Evolutionary conservation across 2,329 filamentous ascomycete species (phyloP).

Genomic region (Microcyclosporella mali): DNA sequence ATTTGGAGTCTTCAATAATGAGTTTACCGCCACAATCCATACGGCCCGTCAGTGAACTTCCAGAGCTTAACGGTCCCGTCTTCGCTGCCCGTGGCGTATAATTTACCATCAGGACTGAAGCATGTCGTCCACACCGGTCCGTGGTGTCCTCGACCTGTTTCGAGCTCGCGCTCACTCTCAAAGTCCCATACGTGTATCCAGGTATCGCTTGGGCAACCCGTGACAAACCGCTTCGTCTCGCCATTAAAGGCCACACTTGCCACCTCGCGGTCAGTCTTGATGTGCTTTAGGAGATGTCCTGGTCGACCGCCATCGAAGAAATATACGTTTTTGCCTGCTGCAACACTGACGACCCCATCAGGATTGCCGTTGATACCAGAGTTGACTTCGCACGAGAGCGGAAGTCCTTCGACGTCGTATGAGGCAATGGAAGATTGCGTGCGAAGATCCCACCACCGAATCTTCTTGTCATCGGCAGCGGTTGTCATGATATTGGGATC

Average conservation of each 20-base stretch:
- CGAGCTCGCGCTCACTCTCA: constrained; percentile 75
- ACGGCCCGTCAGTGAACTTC: constrained; percentile 60
- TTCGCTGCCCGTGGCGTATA: constrained; percentile 94
- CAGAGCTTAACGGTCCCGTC: constrained; percentile 95
- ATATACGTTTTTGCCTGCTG: constrained; percentile 89
- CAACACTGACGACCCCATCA: constrained; percentile 71
- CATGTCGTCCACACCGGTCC: constrained; percentile 94
- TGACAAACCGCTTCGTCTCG: constrained; percentile 74
- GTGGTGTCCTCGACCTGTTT: constrained; percentile 94
- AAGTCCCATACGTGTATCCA: constrained; percentile 95
- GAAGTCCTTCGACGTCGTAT: constrained; percentile 72
- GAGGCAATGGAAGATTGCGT: constrained; percentile 68
- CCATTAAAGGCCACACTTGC: constrained; percentile 86
- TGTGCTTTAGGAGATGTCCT: constrained; percentile 66
- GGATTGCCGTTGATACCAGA: constrained; percentile 57
- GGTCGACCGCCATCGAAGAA: constrained; percentile 77
- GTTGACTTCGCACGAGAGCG: constrained; percentile 88
- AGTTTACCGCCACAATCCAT: constrained; percentile 60
- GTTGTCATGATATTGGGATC: constrained; percentile 82
- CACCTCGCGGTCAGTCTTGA: constrained; percentile 75
- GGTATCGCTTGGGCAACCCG: constrained; percentile 84
- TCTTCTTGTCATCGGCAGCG: constrained; percentile 79
- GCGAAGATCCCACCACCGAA: constrained; percentile 91
- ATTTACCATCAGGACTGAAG: constrained; percentile 89
- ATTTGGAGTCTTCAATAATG: too few relatives aligned